A percentile compares a stretch with the other conserved stretches of the same genome.
These are phyloP conservation scores for Boletus barrowsii DNA, from an alignment of 768 basidiomycete genomes.

Conservation along the genomic window DNA sequence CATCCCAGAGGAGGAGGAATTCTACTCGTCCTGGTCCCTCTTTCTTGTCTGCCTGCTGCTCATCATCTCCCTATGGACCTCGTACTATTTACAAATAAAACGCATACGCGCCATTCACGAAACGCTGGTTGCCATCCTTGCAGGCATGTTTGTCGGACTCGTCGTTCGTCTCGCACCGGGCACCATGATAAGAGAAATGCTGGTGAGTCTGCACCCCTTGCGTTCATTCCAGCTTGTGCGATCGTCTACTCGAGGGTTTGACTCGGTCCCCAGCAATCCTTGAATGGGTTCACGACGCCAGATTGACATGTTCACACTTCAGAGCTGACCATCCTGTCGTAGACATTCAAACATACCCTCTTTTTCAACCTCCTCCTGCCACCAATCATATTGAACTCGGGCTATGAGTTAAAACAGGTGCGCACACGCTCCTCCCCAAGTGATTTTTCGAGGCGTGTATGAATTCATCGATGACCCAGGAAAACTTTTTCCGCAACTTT, in stretches of 20 bases:
- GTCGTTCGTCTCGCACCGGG: conserved; percentile 89
- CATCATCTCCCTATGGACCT: conserved; percentile 91
- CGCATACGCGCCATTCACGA: conserved; percentile 94
- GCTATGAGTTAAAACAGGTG: conserved; percentile 96
- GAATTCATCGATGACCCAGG: conserved; percentile 43
- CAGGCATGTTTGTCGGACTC: conserved; percentile 94
- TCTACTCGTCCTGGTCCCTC: conserved; percentile 91
- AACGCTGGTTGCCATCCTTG: conserved; percentile 91
- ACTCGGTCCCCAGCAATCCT: no score
- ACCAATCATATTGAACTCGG: conserved; percentile 96
- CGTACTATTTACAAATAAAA: conserved; percentile 97
- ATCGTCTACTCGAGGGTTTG: no score
- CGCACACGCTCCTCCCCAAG: conserved; percentile 16
- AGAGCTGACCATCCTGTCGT: conserved; percentile 4
- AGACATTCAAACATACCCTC: conserved; percentile 96
- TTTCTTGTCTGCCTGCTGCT: conserved; percentile 91
- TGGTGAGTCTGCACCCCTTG: conserved; percentile 59
- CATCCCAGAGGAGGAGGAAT: conserved; percentile 75
- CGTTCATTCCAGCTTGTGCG: no score
- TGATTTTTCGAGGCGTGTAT: background rate
- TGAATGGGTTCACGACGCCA: conserved; percentile 6
- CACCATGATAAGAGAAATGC: conserved; percentile 94
- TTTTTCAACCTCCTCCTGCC: conserved; percentile 98
- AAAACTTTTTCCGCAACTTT: conserved; percentile 98
- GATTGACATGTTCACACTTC: no score